Base-by-base conservation (phyloP, 192 early-diverging fungal species). In the Rhizophagus clarus region DNA sequence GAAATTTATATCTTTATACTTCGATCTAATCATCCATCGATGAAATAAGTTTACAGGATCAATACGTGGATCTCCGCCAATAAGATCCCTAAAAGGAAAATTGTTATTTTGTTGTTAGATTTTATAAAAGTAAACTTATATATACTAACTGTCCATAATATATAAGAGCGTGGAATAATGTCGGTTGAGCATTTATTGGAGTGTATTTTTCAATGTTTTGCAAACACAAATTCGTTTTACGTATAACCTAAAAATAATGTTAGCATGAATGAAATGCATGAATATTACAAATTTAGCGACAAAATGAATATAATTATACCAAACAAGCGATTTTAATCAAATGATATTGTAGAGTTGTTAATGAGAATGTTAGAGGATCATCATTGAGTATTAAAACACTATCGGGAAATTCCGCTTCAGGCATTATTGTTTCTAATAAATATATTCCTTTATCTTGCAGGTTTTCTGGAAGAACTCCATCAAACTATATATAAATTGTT, bases 1-100 rank as follows among this genome's bases (percentile, higher is more conserved):
- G 14, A 34, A 79, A 22, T 76, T 24, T 5, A 63, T 42, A 51
- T 47, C 6, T 26, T 49, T 72, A 17, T 45, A 72, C 17, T 51
- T 72, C 31, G 71, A 72, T 29, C 71, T 72, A 29, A 72, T 72
- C 5, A 51, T 72, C 71, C 71, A 72, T 26, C 71, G 71, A 51
- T 72, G 71, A 26, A 49, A 72, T 72, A 72, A 72, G n/a, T 45
- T 28, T 29, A 49, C 6, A 49, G 71, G 71, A 56, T 72, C 45
- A 29, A 10, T 24, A 7, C 26, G 42, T 20, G 71, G 71, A 72
- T 72, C 47, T 2, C 28, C 24, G 5, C n/a, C 42, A 26, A 37
- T 26, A 51, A 26, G 12, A 31, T 72, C n/a, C 3, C 45, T 72
- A 49, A 34, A 34, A 6, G 3, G 17, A 26, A 28, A 2, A 3